Conservation (phyloP, 257 asterid genomes). For the Primulina eburnea region DNA sequence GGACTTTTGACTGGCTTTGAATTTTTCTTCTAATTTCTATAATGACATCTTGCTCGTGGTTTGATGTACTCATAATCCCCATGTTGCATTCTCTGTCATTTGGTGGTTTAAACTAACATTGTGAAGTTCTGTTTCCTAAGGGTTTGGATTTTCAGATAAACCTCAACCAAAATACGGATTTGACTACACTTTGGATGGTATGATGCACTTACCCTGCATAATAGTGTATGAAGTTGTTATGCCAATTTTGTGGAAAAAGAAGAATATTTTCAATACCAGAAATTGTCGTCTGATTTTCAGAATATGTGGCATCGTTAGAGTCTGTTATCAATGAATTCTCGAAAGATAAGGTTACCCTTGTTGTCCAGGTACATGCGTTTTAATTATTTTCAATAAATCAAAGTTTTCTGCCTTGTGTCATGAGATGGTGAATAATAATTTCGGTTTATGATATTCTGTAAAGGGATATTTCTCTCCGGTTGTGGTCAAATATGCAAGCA, state of each 20-base stretch:
- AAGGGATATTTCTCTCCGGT: conserved; percentile 86
- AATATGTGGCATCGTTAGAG: conserved; percentile 67
- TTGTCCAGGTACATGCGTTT: conserved; percentile 66
- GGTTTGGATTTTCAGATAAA: conserved; percentile 96
- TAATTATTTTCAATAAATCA: conserved; percentile 8
- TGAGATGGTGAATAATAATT: conserved; percentile 12
- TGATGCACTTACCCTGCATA: background rate
- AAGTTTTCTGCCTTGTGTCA: background rate
- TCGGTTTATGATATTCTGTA: conserved; percentile 21
- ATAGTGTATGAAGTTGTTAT: conserved; percentile 2
- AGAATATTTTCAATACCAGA: conserved; percentile 9
- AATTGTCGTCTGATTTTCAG: conserved; percentile 37
- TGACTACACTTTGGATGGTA: conserved; percentile 86
- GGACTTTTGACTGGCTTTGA: background rate
- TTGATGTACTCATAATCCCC: background rate
- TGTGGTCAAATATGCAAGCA: conserved; percentile 74
- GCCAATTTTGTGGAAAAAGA: conserved; percentile 15
- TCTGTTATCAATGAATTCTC: conserved; percentile 58
- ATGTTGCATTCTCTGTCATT: background rate
- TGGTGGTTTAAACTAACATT: background rate
- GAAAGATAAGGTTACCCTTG: conserved; percentile 59
- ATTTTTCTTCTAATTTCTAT: background rate
- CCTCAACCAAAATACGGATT: conserved; percentile 93
- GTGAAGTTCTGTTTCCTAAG: conserved; percentile 39
- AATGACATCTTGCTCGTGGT: background rate